A percentile compares a stretch with the other conserved stretches of the same genome.
Evolutionary conservation across 2,329 filamentous ascomycete genomes (phyloP).

Genomic region (Huntiella bhutanensis): DNA sequence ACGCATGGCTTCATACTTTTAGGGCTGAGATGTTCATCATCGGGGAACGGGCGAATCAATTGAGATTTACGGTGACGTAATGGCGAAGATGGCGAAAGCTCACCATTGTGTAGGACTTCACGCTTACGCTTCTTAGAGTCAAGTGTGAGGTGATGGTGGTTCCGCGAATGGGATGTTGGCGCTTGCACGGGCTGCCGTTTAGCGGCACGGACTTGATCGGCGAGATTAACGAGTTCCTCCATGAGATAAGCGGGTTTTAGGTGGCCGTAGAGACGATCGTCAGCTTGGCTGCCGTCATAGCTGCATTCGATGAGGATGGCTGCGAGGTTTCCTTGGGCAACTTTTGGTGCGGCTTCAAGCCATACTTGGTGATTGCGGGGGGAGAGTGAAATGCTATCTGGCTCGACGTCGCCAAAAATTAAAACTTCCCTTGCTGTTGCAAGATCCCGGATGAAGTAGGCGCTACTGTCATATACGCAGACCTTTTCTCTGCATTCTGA

Average conservation of each 20-base stretch:
- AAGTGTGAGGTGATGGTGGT: conserved; percentile 4
- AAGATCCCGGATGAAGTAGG: conserved; percentile 76
- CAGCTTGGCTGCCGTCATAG: conserved; percentile 62
- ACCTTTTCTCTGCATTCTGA: conserved; percentile 25
- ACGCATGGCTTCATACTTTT: conserved; percentile 22
- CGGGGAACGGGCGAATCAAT: background rate
- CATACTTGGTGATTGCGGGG: conserved; percentile 72
- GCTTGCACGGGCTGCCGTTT: conserved; percentile 17
- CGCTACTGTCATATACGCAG: conserved; percentile 73
- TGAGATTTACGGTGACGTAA: conserved; percentile 9
- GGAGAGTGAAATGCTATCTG: conserved; percentile 64
- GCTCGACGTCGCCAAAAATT: conserved; percentile 90
- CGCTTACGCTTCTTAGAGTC: conserved; percentile 47
- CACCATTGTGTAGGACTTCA: conserved; percentile 15
- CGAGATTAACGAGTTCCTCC: conserved; percentile 56
- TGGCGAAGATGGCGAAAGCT: background rate
- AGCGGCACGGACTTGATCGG: conserved; percentile 44
- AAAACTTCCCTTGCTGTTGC: conserved; percentile 57
- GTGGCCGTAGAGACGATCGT: conserved; percentile 72
- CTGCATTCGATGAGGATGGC: conserved; percentile 94
- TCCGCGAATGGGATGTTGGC: no score
- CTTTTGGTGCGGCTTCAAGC: conserved; percentile 73
- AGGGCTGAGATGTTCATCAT: conserved; percentile 33
- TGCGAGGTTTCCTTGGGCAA: conserved; percentile 49
- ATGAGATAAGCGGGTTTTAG: conserved; percentile 68